Evolutionary conservation across 73 alveolate genomes (phyloP).

Genomic region (Durusdinium trenchii): DNA sequence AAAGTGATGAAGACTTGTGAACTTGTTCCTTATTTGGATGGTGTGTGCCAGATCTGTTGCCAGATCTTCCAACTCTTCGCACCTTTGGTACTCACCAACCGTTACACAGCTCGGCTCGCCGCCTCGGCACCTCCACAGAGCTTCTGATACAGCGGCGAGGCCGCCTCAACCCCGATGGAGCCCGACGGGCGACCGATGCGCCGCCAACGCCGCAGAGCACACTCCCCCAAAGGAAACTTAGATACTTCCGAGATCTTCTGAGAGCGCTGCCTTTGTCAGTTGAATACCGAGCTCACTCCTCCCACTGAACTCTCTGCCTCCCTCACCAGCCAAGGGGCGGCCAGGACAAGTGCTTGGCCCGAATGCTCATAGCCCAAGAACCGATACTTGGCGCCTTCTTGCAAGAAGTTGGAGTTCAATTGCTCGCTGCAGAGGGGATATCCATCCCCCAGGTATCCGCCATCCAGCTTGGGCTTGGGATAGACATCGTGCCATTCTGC

Average conservation of each 20-base stretch:
- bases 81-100: too few relatives aligned
- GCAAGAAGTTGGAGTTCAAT: background rate
- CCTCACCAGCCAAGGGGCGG: background rate
- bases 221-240: too few relatives aligned
- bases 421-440: slow-evolving; percentile 74
- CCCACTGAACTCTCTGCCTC: background rate
- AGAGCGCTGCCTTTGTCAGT: too few relatives aligned
- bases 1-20: too few relatives aligned
- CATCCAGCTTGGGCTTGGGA: slow-evolving; percentile 81
- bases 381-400: slow-evolving; percentile 68
- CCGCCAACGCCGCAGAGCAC: too few relatives aligned
- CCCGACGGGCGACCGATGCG: too few relatives aligned
- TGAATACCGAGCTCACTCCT: too few relatives aligned
- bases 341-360: background rate
- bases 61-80: too few relatives aligned
- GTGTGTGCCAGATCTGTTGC: too few relatives aligned
- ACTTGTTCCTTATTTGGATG: too few relatives aligned
- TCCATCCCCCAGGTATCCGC: slow-evolving; percentile 88
- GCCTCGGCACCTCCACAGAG: slow-evolving; percentile 66
- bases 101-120: background rate
- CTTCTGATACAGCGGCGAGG: slow-evolving; percentile 46
- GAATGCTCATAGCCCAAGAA: slow-evolving; percentile 42
- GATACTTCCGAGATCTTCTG: too few relatives aligned
- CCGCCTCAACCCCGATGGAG: slow-evolving; percentile 6
- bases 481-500: slow-evolving; percentile 82